Conservation (phyloP, 345 rosid genomes). For the Pugionium dolabratum region DNA sequence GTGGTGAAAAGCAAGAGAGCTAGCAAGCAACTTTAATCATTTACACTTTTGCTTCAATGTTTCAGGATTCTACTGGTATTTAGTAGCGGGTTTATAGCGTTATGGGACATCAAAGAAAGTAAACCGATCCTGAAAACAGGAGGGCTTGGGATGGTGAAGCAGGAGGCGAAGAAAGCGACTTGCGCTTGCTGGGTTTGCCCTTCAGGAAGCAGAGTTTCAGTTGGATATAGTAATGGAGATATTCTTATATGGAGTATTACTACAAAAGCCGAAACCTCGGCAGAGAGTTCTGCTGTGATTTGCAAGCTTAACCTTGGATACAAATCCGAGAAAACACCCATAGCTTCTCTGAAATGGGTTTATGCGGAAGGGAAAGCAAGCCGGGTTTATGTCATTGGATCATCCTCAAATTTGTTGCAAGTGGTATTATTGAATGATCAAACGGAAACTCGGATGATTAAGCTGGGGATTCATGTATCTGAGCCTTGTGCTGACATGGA, state of each 20-base stretch:
- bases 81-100: constrained; percentile 60
- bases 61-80: constrained; percentile 75
- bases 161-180: constrained; percentile 63
- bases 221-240: constrained; percentile 85
- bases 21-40: background rate
- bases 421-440: constrained; percentile 74
- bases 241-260: constrained; percentile 72
- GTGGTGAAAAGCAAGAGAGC: background rate
- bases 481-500: constrained; percentile 82
- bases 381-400: constrained; percentile 69
- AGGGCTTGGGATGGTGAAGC: constrained; percentile 54
- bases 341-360: constrained; percentile 68
- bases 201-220: constrained; percentile 71
- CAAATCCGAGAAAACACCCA: constrained; percentile 70
- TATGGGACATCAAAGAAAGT: constrained; percentile 84
- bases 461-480: constrained; percentile 70
- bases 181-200: constrained; percentile 93
- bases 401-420: constrained; percentile 63
- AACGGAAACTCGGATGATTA: constrained; percentile 70
- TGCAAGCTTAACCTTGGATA: constrained; percentile 86
- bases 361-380: constrained; percentile 72
- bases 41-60: constrained; percentile 5
- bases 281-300: constrained; percentile 48
- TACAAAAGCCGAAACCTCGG: constrained; percentile 41
- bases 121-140: constrained; percentile 57